Percentiles rank a stretch among this genome's conserved stretches.
Conservation (phyloP, 202 grass and related monocot genomes). For the Eragrostis tef region DNA sequence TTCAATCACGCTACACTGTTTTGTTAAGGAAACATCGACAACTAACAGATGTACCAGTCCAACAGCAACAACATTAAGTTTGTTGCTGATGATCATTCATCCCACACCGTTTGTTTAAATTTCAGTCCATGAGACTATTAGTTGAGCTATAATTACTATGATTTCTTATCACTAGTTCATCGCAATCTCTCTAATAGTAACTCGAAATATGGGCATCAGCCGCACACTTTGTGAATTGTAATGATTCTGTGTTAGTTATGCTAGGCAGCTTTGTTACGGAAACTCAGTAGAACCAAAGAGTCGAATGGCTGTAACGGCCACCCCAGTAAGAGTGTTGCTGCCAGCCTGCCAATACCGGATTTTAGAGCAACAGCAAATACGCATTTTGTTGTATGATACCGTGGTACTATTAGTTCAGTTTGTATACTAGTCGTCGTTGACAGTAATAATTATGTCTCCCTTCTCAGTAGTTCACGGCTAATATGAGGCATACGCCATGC, state of each 20-base stretch:
- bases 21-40: conserved; percentile 9
- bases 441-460: background rate
- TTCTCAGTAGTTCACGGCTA: background rate
- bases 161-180: background rate
- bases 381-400: no score
- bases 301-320: background rate
- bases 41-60: conserved; percentile 8
- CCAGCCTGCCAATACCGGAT: background rate
- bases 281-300: conserved; percentile 17
- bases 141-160: background rate
- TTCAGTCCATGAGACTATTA: background rate
- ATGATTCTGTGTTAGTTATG: conserved; percentile 10
- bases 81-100: background rate
- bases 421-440: no score
- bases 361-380: no score
- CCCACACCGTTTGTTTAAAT: background rate
- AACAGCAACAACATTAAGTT: background rate
- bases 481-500: background rate
- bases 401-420: background rate
- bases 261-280: background rate
- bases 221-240: background rate
- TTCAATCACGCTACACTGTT: background rate
- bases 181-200: background rate
- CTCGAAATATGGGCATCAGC: background rate
- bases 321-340: background rate